Conservation (phyloP, 1,284 basidiomycete genomes). For the Dichomitus squalens region DNA sequence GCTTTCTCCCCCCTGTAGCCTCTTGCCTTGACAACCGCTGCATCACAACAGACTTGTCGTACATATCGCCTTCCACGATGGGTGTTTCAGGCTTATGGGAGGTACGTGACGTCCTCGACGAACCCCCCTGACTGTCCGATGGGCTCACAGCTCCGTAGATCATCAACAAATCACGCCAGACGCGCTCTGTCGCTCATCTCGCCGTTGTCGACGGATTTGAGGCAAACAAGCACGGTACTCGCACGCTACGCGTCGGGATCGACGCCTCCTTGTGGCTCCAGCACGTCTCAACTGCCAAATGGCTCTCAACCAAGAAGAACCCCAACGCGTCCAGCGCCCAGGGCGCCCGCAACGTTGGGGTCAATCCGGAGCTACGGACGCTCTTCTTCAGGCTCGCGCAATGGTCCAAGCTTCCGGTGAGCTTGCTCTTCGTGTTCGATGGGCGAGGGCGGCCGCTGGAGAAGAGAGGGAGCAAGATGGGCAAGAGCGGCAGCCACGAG, state of each 20-base stretch:
- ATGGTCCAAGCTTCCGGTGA: constrained; percentile 54
- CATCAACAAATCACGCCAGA: constrained; percentile 39
- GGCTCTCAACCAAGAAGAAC: not conserved
- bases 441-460: constrained; percentile 59
- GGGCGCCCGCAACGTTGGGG: constrained; percentile 21
- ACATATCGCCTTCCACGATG: constrained; percentile 20
- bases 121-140: not conserved
- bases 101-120: constrained; percentile 19
- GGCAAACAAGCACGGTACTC: constrained; percentile 37
- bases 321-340: constrained; percentile 23
- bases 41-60: not conserved
- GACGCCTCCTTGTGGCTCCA: constrained; percentile 51
- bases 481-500: constrained; percentile 46
- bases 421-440: constrained; percentile 75
- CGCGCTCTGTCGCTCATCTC: constrained; percentile 40
- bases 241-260: constrained; percentile 47
- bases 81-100: constrained; percentile 37
- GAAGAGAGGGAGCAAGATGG: constrained; percentile 57
- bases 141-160: constrained; percentile 29
- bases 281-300: constrained; percentile 34
- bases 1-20: not conserved
- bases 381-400: constrained; percentile 46
- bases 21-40: too few relatives aligned
- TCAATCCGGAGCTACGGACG: constrained; percentile 42
- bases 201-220: constrained; percentile 47